Percentiles rank a stretch among this genome's conserved stretches.
These are phyloP conservation scores for Musa acuminata DNA, from an alignment of 176 grass and related monocot species.

Conservation along the genomic window DNA sequence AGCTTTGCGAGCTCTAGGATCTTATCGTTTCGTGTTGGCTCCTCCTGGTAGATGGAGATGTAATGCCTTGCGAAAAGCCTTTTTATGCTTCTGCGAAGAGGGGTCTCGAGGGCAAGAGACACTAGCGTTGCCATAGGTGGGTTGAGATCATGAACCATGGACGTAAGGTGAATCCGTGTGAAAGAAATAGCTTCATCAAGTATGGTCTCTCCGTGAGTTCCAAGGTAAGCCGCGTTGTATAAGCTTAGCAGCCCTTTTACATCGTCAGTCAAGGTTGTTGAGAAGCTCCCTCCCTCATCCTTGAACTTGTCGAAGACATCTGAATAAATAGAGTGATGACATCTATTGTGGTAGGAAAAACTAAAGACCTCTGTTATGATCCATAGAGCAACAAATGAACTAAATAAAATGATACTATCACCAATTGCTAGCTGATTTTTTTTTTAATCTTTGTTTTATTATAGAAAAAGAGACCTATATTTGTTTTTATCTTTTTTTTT, in stretches of 20 bases:
- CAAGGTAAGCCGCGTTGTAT: conserved; percentile 33
- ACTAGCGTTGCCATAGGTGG: conserved; percentile 18
- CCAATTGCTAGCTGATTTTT: too few species aligned
- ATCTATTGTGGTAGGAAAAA: neutral
- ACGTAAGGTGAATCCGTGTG: neutral
- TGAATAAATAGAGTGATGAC: neutral
- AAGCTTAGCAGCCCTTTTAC: conserved; percentile 9
- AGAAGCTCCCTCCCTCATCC: conserved; percentile 10
- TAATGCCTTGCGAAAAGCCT: conserved; percentile 27
- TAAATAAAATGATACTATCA: too few species aligned
- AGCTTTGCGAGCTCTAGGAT: conserved; percentile 29
- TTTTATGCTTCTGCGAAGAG: conserved; percentile 20
- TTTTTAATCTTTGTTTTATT: too few species aligned
- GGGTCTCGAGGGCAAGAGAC: conserved; percentile 7
- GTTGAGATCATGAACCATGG: neutral
- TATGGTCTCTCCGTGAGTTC: conserved; percentile 24
- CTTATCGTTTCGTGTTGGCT: neutral
- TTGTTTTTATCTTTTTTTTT: too few species aligned
- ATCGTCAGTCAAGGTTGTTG: neutral
- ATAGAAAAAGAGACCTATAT: too few species aligned
- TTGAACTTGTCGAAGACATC: conserved; percentile 42
- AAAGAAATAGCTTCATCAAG: conserved; percentile 20
- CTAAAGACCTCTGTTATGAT: too few species aligned
- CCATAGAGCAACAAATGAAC: neutral
- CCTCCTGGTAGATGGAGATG: conserved; percentile 28